phyloP scores from a whole-genome alignment of 2,329 filamentous ascomycete genomes.

The Aspergillus terreus region DNA sequence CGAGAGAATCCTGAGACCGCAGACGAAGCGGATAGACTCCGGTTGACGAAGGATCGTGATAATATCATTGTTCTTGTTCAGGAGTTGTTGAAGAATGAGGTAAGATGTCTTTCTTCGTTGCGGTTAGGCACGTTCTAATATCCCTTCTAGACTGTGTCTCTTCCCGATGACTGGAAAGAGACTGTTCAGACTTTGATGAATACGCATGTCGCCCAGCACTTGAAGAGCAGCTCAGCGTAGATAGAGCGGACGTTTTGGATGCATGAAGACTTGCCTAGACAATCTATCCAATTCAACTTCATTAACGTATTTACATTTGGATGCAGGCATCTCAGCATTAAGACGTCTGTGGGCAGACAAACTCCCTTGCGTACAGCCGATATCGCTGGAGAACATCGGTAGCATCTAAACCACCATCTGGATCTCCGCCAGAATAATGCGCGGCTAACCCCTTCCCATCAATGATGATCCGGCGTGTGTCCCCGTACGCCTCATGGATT shows the following conservation, averaged over 20 bases:
- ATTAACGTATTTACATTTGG: no score
- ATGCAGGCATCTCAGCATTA: neutral
- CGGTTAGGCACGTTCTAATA: no score
- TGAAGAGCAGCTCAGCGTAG: conserved; percentile 11
- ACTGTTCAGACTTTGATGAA: conserved; percentile 29
- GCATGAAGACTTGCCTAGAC: neutral
- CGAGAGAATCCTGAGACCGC: conserved; percentile 14
- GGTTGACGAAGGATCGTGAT: conserved; percentile 36
- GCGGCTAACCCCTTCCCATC: conserved; percentile 53
- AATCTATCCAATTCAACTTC: neutral
- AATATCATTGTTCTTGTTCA: conserved; percentile 40
- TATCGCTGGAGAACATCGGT: conserved; percentile 56
- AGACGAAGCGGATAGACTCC: conserved; percentile 22
- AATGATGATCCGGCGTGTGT: conserved; percentile 40
- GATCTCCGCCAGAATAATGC: conserved; percentile 47
- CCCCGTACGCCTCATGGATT: neutral
- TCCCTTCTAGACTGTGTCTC: no score
- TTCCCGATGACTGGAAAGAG: conserved; percentile 13
- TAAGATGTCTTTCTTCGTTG: conserved; percentile 19
- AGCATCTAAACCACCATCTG: conserved; percentile 38
- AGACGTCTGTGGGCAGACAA: conserved; percentile 39
- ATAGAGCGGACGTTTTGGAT: neutral
- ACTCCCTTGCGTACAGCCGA: conserved; percentile 51
- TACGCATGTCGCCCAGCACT: conserved; percentile 19
- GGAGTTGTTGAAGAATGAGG: conserved; percentile 37